Evolutionary conservation across 345 rosid species (phyloP), one percentile per base, ranked within the genome.

Genomic region (Nephelium lappaceum): DNA sequence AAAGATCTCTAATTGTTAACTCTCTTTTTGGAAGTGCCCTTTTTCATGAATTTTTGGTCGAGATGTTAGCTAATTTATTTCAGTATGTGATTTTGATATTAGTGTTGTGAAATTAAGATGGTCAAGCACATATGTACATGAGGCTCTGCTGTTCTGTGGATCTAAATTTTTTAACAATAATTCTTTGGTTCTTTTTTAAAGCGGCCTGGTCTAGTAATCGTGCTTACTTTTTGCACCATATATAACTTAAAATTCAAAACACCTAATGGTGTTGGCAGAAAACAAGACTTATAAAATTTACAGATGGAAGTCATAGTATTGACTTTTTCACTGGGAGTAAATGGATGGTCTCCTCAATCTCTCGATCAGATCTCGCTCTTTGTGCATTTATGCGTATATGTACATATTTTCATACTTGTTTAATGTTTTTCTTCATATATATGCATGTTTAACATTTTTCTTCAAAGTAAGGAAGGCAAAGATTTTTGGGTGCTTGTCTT

Each of bases 1-100:
- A 89, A 89, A 81, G 93, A 95, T 87, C 86, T 95, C 16, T 86
- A 79, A 72, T 31, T 78, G 27, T n/a, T 55, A 19, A 11, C 53
- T 64, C 42, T 39, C 18, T 53, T 49, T 68, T 9, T 2, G 8
- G 4, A n/a, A 58, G 21, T 65, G 11, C 74, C 38, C 25, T 62
- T 25, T 11, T 24, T 42, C 3, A 62, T n/a, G n/a, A n/a, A n/a
- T n/a, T n/a, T n/a, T n/a, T n/a, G n/a, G n/a, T n/a, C n/a, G n/a
- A n/a, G 5, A 14, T n/a, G 47, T 47, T 36, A 27, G 62, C 14
- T 47, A 23, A 15, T 71, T 63, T 77, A 41, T 43, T 49, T 69
- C 16, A 0, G 39, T 57, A 3, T 69, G 77, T 19, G 11, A 72
- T 64, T 57, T 11, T 18, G 43, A 27, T 68, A 24, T 49, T n/a